Conservation (phyloP, 192 early-diverging fungal species). For the Entomortierella chlamydospora region DNA sequence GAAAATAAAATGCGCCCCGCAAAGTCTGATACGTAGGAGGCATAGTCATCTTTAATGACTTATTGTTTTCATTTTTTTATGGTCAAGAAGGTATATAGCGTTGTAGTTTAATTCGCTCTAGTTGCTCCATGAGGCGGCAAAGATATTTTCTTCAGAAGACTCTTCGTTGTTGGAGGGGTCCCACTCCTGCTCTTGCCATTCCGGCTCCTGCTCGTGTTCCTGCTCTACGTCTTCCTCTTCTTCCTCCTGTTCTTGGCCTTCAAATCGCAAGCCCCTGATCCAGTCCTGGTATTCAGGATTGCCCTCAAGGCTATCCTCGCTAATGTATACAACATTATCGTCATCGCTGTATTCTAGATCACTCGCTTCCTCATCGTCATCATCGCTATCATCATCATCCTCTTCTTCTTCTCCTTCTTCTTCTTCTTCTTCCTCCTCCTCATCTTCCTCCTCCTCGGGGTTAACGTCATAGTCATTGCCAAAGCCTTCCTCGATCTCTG, state of each 20-base stretch:
- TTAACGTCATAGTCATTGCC: too few species aligned
- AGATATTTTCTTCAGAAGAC: conserved; percentile 44
- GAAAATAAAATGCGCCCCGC: too few species aligned
- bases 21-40: too few species aligned
- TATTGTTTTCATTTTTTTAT: too few species aligned
- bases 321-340: too few species aligned
- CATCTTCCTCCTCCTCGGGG: not conserved
- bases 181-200: not conserved
- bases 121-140: conserved; percentile 45
- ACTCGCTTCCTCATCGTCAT: conserved; percentile 18
- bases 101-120: too few species aligned
- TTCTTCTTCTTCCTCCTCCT: conserved; percentile 10
- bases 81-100: too few species aligned
- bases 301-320: too few species aligned
- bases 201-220: not conserved
- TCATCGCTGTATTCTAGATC: conserved; percentile 32
- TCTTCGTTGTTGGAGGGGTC: conserved; percentile 6
- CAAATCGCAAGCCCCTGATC: conserved; percentile 42
- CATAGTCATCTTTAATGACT: too few species aligned
- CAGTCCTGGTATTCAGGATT: conserved; percentile 40
- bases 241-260: conserved; percentile 4
- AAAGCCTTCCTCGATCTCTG: not conserved
- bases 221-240: not conserved
- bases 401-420: conserved; percentile 6
- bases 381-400: not conserved